Conservation (phyloP, 2,329 filamentous ascomycete genomes). For the Talaromyces piceae region DNA sequence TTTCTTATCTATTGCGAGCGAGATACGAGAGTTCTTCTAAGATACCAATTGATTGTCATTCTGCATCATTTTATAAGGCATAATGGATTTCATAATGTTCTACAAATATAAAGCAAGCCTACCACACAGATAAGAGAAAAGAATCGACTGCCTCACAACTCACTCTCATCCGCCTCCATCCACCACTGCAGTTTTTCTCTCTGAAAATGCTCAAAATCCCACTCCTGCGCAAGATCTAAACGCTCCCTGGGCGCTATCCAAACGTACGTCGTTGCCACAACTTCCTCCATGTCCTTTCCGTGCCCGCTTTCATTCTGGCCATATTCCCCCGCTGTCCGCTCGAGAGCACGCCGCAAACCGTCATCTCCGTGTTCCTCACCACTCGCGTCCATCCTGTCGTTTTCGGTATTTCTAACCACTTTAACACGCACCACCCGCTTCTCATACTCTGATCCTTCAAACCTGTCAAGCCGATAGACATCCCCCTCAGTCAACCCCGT, state of each 20-base stretch:
- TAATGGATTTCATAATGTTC: too few species aligned
- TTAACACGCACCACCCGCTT: slow-evolving; percentile 44
- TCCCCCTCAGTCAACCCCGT: slow-evolving; percentile 72
- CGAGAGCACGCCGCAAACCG: slow-evolving; percentile 32
- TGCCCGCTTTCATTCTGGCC: slow-evolving; percentile 19
- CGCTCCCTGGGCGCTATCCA: slow-evolving; percentile 42
- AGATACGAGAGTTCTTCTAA: background rate
- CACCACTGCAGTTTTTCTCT: slow-evolving; percentile 62
- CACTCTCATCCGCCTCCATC: slow-evolving; percentile 42
- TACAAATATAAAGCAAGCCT: too few species aligned
- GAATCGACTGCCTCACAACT: slow-evolving; percentile 21
- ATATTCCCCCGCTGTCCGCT: slow-evolving; percentile 46
- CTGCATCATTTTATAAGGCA: too few species aligned
- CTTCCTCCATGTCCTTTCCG: slow-evolving; percentile 23
- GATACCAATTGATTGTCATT: background rate
- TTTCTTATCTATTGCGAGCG: background rate
- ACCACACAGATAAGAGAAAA: background rate
- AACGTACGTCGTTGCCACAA: slow-evolving; percentile 58
- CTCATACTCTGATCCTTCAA: slow-evolving; percentile 71
- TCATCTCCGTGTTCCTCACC: slow-evolving; percentile 29
- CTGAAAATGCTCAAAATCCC: slow-evolving; percentile 82
- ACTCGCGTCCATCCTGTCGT: slow-evolving; percentile 16
- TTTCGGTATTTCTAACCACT: slow-evolving; percentile 26
- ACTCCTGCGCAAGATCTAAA: slow-evolving; percentile 63
- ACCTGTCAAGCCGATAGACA: slow-evolving; percentile 66